Evolutionary conservation across 169 alveolate genomes (phyloP).

Genomic region (Amoebophrya sp.): DNA sequence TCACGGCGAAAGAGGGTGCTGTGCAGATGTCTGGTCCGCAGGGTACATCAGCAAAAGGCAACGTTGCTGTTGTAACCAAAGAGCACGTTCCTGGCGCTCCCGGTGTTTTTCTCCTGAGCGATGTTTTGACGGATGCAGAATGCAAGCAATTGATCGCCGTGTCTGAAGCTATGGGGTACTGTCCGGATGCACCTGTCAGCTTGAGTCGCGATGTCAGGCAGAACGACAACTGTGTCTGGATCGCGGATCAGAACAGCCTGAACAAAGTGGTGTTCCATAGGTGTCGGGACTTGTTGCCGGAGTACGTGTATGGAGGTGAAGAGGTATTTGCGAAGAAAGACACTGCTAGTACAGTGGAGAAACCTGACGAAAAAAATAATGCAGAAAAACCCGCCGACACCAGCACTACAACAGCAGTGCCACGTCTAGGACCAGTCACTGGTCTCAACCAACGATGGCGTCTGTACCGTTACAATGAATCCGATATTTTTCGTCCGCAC

Average conservation of each 20-base stretch:
- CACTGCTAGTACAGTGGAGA: no score
- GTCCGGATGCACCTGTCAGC: not conserved
- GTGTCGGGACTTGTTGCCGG: not conserved
- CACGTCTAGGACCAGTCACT: not conserved
- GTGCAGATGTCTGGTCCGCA: not conserved
- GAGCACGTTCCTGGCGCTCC: not conserved
- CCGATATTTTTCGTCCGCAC: slow-evolving; percentile 4
- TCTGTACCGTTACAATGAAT: not conserved
- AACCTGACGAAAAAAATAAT: not conserved
- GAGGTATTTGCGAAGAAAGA: not conserved
- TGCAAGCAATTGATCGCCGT: not conserved
- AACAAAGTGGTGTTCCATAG: not conserved
- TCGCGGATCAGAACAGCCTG: not conserved
- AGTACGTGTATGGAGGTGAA: not conserved
- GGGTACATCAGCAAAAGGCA: not conserved
- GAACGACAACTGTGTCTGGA: slow-evolving; percentile 22
- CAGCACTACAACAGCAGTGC: no score
- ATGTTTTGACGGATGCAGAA: not conserved
- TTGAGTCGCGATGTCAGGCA: not conserved
- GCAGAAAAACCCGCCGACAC: no score
- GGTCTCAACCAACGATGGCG: slow-evolving; percentile 13
- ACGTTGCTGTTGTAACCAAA: not conserved
- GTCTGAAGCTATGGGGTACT: not conserved
- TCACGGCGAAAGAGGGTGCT: not conserved
- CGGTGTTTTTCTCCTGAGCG: not conserved